Base-by-base conservation (phyloP, 176 grass and related monocot genomes). In the Oryza rufipogon region DNA sequence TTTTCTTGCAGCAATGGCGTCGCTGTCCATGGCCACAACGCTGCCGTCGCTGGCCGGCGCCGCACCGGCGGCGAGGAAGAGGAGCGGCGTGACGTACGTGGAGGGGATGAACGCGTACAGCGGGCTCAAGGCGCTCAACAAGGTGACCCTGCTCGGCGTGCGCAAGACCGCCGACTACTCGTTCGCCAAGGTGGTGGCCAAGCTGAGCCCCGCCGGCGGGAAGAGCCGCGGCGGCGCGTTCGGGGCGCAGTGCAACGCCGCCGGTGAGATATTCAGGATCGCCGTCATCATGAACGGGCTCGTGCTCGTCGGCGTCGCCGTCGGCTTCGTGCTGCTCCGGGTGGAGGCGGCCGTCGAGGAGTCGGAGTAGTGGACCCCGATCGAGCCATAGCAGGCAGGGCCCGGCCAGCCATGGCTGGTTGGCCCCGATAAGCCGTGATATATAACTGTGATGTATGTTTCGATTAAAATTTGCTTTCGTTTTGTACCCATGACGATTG, bases 321-420 rank as follows among this genome's bases (percentile, higher is more conserved):
- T 99, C 74, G 96, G 91, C 2, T 99, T 99, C 77, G 88, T 99
- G 34, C 96, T 96, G 68, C 96, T 99, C 56, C 87, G 96, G 75
- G 25, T 92, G 23, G 93, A 99, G 84, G 75, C 93, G 6, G 30
- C 77, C 80, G 39, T 91, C 70, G 97, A 99, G 91, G 91, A 99
- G 84, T 23, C 89, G 71, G 97, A 99, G 64, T 64, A 99, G 66
- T 33, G 20, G 49, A 44, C 13, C 13, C 25, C 45, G 39, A 41
- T 41, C n/a, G 13, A 72, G 26, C 5, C 36, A 20, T 14, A 52
- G 28, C 30, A 22, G 13, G 28, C 22, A 22, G 13, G 14, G 49
- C 49, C 49, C 49, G 19, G 22, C 11, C 60, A 11, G 30, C 19
- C 20, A 30, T 6, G 19, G 76, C 64, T 52, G 15, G 45, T 16